phyloP scores from a whole-genome alignment of 441 rosid genomes.

The Pelargonium cotyledonis region DNA sequence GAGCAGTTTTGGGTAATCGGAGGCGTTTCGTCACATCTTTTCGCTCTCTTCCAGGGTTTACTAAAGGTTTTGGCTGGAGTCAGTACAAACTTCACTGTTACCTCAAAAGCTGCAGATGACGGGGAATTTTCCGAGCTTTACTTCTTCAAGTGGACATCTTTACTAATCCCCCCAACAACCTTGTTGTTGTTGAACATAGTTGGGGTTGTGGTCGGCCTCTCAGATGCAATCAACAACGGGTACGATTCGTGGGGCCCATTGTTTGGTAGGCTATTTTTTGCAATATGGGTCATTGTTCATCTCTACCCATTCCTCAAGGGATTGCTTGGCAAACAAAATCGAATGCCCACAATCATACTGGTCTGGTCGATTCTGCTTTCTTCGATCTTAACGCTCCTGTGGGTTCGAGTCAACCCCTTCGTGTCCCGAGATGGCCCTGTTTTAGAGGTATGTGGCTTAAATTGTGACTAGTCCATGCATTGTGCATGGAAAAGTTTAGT shows the following conservation, averaged over 20 bases:
- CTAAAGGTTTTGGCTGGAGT: slow-evolving; percentile 94
- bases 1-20: slow-evolving; percentile 99
- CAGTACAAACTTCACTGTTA: slow-evolving; percentile 88
- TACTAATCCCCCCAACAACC: slow-evolving; percentile 75
- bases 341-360: slow-evolving; percentile 75
- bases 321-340: slow-evolving; percentile 66
- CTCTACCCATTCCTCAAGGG: slow-evolving; percentile 98
- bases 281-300: slow-evolving; percentile 88
- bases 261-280: slow-evolving; percentile 77
- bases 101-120: slow-evolving; percentile 92
- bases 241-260: slow-evolving; percentile 96
- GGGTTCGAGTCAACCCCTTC: slow-evolving; percentile 90
- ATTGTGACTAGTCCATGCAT: slow-evolving; percentile 30
- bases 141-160: slow-evolving; percentile 85
- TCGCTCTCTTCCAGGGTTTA: slow-evolving; percentile 92
- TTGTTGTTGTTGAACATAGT: slow-evolving; percentile 66
- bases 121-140: slow-evolving; percentile 88
- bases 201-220: slow-evolving; percentile 70
- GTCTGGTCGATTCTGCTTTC: slow-evolving; percentile 92
- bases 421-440: slow-evolving; percentile 53
- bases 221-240: slow-evolving; percentile 89
- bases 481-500: too few relatives aligned
- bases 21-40: slow-evolving; percentile 86
- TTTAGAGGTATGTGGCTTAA: slow-evolving; percentile 73
- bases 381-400: slow-evolving; percentile 71